These are phyloP conservation scores for Chalciporus pseudorubinellus DNA, from an alignment of 768 basidiomycete species.

Conservation along the genomic window DNA sequence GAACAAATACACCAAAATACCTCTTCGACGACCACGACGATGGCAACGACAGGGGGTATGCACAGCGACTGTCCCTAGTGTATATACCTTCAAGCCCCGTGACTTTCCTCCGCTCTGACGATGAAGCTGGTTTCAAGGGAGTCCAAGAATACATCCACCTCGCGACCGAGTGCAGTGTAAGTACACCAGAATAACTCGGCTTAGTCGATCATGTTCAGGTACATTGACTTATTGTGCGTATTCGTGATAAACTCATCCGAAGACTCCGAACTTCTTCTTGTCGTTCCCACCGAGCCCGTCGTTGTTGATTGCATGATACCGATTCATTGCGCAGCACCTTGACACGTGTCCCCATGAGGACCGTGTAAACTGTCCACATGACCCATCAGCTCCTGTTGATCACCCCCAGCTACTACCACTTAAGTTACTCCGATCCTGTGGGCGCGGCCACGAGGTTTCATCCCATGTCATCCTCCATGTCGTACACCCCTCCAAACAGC, in stretches of 20 bases:
- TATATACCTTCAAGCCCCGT: not conserved
- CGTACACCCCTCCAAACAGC: not conserved
- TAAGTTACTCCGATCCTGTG: not conserved
- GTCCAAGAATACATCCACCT: not conserved
- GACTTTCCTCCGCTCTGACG: too few species aligned
- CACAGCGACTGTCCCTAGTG: not conserved
- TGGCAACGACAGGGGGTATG: not conserved
- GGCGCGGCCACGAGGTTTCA: not conserved
- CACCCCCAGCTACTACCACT: not conserved
- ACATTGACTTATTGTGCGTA: not conserved
- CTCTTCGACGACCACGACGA: conserved; percentile 7
- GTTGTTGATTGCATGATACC: not conserved
- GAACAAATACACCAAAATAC: conserved; percentile 17
- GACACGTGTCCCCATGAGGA: not conserved
- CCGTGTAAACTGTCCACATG: not conserved
- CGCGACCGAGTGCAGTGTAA: not conserved
- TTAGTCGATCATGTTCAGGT: not conserved
- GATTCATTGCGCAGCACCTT: not conserved
- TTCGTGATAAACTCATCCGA: not conserved
- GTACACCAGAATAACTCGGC: not conserved
- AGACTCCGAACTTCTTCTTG: not conserved
- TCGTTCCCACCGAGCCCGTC: not conserved
- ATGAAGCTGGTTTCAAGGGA: not conserved
- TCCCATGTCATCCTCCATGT: not conserved
- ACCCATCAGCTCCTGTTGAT: not conserved